A percentile compares a stretch with the other conserved stretches of the same genome.
phyloP scores from a whole-genome alignment of 495 filamentous ascomycete species.

The Trichoderma asperelloides region DNA sequence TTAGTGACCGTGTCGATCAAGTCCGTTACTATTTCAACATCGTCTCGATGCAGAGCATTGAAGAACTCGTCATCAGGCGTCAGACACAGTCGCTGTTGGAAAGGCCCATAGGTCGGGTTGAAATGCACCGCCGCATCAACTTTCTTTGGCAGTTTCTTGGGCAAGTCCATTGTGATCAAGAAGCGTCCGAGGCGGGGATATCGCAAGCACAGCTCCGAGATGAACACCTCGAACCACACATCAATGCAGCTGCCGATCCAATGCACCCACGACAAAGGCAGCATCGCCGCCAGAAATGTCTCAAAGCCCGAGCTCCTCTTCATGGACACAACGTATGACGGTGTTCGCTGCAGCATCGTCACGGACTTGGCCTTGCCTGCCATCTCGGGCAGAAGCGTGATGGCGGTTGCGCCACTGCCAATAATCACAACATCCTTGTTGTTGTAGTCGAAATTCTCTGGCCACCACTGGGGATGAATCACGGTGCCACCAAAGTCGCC shows the following conservation, averaged over 20 bases:
- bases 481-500: conserved; percentile 46
- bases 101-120: conserved; percentile 60
- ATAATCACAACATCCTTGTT: conserved; percentile 46
- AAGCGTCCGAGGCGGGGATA: conserved; percentile 45
- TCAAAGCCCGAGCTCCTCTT: conserved; percentile 29
- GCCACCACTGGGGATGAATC: conserved; percentile 59
- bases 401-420: conserved; percentile 49
- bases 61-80: conserved; percentile 69
- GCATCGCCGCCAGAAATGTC: conserved; percentile 20
- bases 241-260: conserved; percentile 26
- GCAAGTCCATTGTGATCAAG: conserved; percentile 34
- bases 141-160: conserved; percentile 42
- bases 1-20: conserved; percentile 55
- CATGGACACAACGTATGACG: conserved; percentile 47
- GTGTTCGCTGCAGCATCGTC: conserved; percentile 51
- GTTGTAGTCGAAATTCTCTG: conserved; percentile 37
- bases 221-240: conserved; percentile 23
- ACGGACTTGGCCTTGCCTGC: conserved; percentile 39
- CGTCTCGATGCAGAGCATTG: conserved; percentile 45
- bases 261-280: conserved; percentile 32
- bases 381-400: conserved; percentile 46
- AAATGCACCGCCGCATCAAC: conserved; percentile 59
- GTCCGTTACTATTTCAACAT: conserved; percentile 57
- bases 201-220: conserved; percentile 18
- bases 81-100: conserved; percentile 66